These are phyloP conservation scores for Penicillium sp. DNA, from an alignment of 2,329 filamentous ascomycete genomes.

Conservation along the genomic window DNA sequence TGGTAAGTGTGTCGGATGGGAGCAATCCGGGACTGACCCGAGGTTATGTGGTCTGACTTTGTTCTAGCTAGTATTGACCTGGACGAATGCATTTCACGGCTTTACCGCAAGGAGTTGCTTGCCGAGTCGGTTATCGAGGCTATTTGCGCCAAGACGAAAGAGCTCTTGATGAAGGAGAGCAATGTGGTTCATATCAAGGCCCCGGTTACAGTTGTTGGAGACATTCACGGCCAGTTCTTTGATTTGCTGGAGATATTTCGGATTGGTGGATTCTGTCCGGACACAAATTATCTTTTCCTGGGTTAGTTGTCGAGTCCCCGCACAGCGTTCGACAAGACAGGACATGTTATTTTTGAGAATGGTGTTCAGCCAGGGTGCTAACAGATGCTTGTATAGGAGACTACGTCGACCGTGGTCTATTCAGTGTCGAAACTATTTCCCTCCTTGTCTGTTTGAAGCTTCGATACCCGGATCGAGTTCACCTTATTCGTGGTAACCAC, in stretches of 20 bases:
- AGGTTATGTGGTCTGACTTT: slow-evolving; percentile 20
- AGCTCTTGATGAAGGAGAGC: slow-evolving; percentile 99
- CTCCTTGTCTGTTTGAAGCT: slow-evolving; percentile 96
- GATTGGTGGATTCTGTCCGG: slow-evolving; percentile 94
- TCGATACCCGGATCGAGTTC: slow-evolving; percentile 92
- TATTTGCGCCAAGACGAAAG: slow-evolving; percentile 98
- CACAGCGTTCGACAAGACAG: background rate
- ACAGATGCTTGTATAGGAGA: slow-evolving; percentile 68
- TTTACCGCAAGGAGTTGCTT: slow-evolving; percentile 96
- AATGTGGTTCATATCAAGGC: slow-evolving; percentile 97
- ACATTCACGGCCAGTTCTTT: slow-evolving; percentile 99
- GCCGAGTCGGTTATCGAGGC: slow-evolving; percentile 98
- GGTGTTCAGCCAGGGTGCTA: slow-evolving; percentile 4
- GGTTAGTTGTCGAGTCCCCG: slow-evolving; percentile 59
- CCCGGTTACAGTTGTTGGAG: slow-evolving; percentile 94
- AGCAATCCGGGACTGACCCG: background rate
- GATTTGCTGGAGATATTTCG: slow-evolving; percentile 99
- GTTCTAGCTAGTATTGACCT: slow-evolving; percentile 86
- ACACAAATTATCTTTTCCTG: slow-evolving; percentile 97
- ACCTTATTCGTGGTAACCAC: slow-evolving; percentile 96
- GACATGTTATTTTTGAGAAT: background rate
- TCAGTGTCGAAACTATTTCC: slow-evolving; percentile 98
- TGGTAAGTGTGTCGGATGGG: slow-evolving; percentile 39
- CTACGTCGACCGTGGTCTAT: slow-evolving; percentile 97
- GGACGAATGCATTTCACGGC: slow-evolving; percentile 95